Base-by-base conservation (phyloP, 2,329 filamentous ascomycete genomes). In the Arthrobotrys entomopaga region DNA sequence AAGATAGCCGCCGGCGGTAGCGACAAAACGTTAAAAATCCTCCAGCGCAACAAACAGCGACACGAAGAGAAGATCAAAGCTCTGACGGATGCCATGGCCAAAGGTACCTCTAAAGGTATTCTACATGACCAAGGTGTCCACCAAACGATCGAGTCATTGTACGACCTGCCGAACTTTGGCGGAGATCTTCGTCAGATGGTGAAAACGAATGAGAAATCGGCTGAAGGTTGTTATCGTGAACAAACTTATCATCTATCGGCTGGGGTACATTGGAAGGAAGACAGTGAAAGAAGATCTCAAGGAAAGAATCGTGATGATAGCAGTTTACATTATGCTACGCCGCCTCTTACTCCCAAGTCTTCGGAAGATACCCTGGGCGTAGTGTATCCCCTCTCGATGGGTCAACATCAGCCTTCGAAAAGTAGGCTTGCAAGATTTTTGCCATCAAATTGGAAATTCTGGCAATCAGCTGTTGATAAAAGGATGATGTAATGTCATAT, bases 1-100 rank as follows among this genome's bases (percentile, higher is more conserved):
- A 82, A 82, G 75, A 76, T 82, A 2, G 46, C 76, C 1, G 76
- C 76, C 43, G 80, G 80, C 16, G 79, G 78, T 15, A 77, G 77
- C 60, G 58, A 63, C 1, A 57, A 64, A 4, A 77, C 77, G 24
- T 77, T 81, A 1, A 61, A 76, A 38, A 52, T 59, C 49, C 67
- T 80, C 38, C 46, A 77, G 50, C 60, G 76, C 29, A 77, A 80
- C 59, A 66, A 64, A 10, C 34, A 53, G 20, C 38, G 77, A 63
- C 77, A 80, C 61, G 58, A 70, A 50, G 73, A 79, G 72, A 70
- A 76, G 13, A 75, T 78, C 16, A 63, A 77, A 26, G 65, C 78
- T 16, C 64, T 80, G 1, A 73, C 26, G n/a, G 42, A 64, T 16
- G 77, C 71, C 20, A 77, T 73, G 66, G 38, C 20, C n/a, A 58